Base-by-base conservation (phyloP, 306 rosid species). In the Senna tora region DNA sequence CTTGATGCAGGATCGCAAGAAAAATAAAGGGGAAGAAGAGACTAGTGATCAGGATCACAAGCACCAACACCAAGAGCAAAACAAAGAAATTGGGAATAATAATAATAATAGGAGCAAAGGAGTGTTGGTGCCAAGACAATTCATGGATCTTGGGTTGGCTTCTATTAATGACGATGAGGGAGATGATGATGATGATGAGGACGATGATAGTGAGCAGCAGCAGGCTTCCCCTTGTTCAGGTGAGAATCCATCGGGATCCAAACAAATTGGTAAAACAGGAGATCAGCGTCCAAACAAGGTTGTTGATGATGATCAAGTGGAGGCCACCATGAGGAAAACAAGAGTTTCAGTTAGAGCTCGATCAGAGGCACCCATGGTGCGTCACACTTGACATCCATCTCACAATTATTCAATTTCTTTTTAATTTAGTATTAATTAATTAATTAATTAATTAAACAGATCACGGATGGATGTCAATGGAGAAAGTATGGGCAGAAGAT, bases 401-500 rank as follows among this genome's bases (percentile, higher is more conserved):
- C 45, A 8, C 12, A 7, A 41, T 3, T 41, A 41, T 41, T 10
- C 1, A 10, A 33, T n/a, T n/a, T 9, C 8, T 59, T 1, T 25
- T 25, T 25, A 34, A 32, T 6, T 43, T 13, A 39, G 7, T 39
- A 1, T 43, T 55, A 25, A 25, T 22, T n/a, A n/a, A 28, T 65
- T 30, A 25, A 25, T 25, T 55, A 55, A 77, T 57, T 57, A 7
- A 36, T 4, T 3, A 0, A 57, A 56, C 59, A 93, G 98, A 86
- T 94, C 21, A 82, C 78, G 33, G 97, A 94, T 81, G 97, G 98
- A 8, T 91, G 98, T 30, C 98, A 94, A 76, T 94, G 97, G 98
- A 72, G 98, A 36, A 94, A 94, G 77, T 94, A 94, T 61, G 98
- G 98, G 6, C 98, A 94, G 76, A 94, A 94, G 64, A 86, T 85